phyloP scores from a whole-genome alignment of 805 yeast species.

The Starmerella khaoyaiensis region DNA sequence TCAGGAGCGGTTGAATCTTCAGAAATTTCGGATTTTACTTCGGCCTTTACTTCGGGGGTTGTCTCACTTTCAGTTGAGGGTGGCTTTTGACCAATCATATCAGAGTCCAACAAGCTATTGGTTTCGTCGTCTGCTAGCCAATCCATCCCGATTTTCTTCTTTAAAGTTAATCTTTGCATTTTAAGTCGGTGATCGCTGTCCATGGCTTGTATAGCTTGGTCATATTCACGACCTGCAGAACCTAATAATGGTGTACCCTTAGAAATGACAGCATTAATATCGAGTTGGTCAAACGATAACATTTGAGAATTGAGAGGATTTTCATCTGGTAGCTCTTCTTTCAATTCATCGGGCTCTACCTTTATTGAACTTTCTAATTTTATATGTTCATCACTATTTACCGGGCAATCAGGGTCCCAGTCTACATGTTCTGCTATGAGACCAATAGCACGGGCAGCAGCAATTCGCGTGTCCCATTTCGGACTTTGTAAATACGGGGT shows the following conservation, averaged over 20 bases:
- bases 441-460: constrained; percentile 91
- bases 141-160: constrained; percentile 34
- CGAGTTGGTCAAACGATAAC: constrained; percentile 28
- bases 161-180: constrained; percentile 37
- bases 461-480: constrained; percentile 92
- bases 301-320: constrained; percentile 12
- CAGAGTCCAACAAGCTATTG: constrained; percentile 25
- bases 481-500: constrained; percentile 72
- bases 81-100: constrained; percentile 18
- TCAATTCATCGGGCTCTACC: neutral
- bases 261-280: constrained; percentile 28
- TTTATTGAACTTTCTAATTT: too few relatives aligned
- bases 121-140: constrained; percentile 29
- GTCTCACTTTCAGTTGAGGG: neutral
- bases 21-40: constrained; percentile 5
- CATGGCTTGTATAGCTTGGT: constrained; percentile 28
- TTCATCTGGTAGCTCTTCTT: constrained; percentile 20
- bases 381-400: constrained; percentile 8
- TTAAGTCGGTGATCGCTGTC: constrained; percentile 38
- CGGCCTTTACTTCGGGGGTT: constrained; percentile 10
- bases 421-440: constrained; percentile 70
- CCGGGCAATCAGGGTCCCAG: constrained; percentile 69
- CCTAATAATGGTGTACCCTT: constrained; percentile 45
- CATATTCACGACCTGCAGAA: constrained; percentile 42
- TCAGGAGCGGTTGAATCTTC: constrained; percentile 7